Conservation (phyloP, 768 basidiomycete genomes). For the Kwoniella sp. region DNA sequence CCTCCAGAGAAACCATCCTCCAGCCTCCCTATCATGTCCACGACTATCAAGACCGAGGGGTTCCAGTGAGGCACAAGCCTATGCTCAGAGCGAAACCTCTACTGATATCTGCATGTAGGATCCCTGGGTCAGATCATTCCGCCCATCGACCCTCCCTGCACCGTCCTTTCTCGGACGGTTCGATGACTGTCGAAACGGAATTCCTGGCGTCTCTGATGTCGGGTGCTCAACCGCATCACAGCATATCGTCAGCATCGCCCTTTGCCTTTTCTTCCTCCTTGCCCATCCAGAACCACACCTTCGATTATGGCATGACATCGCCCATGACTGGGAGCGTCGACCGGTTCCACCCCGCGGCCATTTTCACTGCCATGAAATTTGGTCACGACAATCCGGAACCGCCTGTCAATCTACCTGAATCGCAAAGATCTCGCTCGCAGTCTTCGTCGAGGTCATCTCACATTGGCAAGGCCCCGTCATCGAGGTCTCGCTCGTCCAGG, state of each 20-base stretch:
- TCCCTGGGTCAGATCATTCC: slow-evolving; percentile 8
- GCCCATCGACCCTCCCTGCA: slow-evolving; percentile 19
- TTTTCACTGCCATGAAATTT: slow-evolving; percentile 27
- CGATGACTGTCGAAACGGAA: slow-evolving; percentile 33
- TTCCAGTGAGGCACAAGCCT: slow-evolving; percentile 4
- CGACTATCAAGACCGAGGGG: slow-evolving; percentile 16
- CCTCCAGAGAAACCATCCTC: too few relatives aligned
- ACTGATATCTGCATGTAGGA: background rate
- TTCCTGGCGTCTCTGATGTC: slow-evolving; percentile 25
- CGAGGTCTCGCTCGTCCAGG: slow-evolving; percentile 13
- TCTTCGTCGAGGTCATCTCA: slow-evolving; percentile 16
- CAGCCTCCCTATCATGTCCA: too few relatives aligned
- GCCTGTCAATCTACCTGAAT: slow-evolving; percentile 13
- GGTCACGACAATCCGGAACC: slow-evolving; percentile 23
- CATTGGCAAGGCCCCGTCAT: slow-evolving; percentile 25
- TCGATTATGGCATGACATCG: slow-evolving; percentile 18
- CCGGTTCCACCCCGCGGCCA: slow-evolving; percentile 21
- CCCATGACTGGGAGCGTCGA: slow-evolving; percentile 13
- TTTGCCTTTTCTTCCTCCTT: slow-evolving; percentile 18
- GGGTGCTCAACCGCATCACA: slow-evolving; percentile 6
- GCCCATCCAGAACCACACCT: slow-evolving; percentile 14
- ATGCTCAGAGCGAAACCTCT: background rate
- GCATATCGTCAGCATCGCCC: slow-evolving; percentile 16
- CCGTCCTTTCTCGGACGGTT: slow-evolving; percentile 37
- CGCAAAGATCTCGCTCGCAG: slow-evolving; percentile 26